Evolutionary conservation across 2,329 filamentous ascomycete genomes (phyloP).

Genomic region (Aspergillus pseudoterreus): DNA sequence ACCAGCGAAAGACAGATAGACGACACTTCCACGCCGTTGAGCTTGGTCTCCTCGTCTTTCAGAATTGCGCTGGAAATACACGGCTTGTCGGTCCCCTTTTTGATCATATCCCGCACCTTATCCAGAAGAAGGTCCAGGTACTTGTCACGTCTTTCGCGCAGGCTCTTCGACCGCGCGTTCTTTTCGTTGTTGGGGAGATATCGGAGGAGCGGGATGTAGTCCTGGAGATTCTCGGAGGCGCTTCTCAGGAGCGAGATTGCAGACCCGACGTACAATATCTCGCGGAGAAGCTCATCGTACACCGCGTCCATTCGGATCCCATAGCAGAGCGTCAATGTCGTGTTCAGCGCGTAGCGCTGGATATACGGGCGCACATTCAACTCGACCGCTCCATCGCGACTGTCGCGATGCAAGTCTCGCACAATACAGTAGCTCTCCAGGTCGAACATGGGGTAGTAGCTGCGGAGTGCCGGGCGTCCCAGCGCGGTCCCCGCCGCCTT

Average conservation of each 20-base stretch:
- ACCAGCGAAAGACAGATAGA: slow-evolving; percentile 74
- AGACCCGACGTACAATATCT: slow-evolving; percentile 69
- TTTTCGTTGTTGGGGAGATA: slow-evolving; percentile 52
- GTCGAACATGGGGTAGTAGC: slow-evolving; percentile 73
- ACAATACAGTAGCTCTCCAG: slow-evolving; percentile 67
- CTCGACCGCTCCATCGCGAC: slow-evolving; percentile 55
- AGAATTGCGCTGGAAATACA: slow-evolving; percentile 64
- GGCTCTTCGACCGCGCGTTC: slow-evolving; percentile 58
- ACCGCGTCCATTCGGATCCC: slow-evolving; percentile 68
- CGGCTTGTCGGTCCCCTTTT: slow-evolving; percentile 57
- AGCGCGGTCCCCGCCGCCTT: slow-evolving; percentile 71
- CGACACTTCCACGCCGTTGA: slow-evolving; percentile 66
- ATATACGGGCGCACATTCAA: slow-evolving; percentile 66
- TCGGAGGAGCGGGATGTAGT: slow-evolving; percentile 68
- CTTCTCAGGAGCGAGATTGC: slow-evolving; percentile 67
- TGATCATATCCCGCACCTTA: slow-evolving; percentile 55
- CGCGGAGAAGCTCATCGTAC: slow-evolving; percentile 61
- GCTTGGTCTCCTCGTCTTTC: slow-evolving; percentile 61
- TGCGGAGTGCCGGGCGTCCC: slow-evolving; percentile 65
- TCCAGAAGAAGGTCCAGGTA: slow-evolving; percentile 55
- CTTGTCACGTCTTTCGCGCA: slow-evolving; percentile 61
- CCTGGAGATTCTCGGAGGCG: slow-evolving; percentile 73
- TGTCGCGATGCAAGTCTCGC: slow-evolving; percentile 62
- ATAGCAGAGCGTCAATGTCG: slow-evolving; percentile 69
- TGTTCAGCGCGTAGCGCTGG: slow-evolving; percentile 68